Percentiles rank a stretch among this genome's conserved stretches.
Evolutionary conservation across 2,329 filamentous ascomycete genomes (phyloP).

Genomic region (Apiospora arundinis): DNA sequence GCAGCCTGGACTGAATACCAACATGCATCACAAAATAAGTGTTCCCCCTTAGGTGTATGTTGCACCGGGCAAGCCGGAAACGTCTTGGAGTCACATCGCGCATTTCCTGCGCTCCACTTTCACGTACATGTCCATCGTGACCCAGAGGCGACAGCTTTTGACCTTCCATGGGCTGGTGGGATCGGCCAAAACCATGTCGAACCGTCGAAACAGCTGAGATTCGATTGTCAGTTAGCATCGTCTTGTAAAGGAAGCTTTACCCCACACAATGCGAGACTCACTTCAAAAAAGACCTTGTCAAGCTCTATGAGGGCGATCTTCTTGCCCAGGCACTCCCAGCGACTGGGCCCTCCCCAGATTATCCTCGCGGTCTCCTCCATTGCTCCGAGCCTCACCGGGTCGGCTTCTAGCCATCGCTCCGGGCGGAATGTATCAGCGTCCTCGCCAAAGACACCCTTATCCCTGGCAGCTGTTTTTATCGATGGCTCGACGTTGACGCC

Average conservation of each 20-base stretch:
- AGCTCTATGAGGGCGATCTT: constrained; percentile 51
- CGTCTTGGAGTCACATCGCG: not conserved
- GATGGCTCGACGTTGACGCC: not conserved
- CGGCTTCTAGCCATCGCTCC: constrained; percentile 38
- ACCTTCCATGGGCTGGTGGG: not conserved
- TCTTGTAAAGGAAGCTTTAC: not conserved
- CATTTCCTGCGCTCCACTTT: not conserved
- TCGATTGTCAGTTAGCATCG: not conserved
- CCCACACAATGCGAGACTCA: constrained; percentile 30
- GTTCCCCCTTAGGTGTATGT: not conserved
- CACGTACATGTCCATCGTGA: not conserved
- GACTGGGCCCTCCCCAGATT: constrained; percentile 47
- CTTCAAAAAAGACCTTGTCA: constrained; percentile 50
- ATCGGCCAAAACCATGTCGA: not conserved
- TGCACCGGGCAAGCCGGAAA: not conserved
- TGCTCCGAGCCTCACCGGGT: constrained; percentile 34
- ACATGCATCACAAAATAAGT: not conserved
- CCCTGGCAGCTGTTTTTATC: not conserved
- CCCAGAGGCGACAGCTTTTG: constrained; percentile 5
- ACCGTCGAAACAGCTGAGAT: not conserved
- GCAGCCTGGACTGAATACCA: not conserved
- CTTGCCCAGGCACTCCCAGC: constrained; percentile 49
- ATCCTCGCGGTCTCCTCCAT: constrained; percentile 43
- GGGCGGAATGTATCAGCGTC: constrained; percentile 12
- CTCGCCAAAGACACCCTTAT: not conserved